Evolutionary conservation across 306 rosid genomes (phyloP).

Genomic region (Vicia villosa): DNA sequence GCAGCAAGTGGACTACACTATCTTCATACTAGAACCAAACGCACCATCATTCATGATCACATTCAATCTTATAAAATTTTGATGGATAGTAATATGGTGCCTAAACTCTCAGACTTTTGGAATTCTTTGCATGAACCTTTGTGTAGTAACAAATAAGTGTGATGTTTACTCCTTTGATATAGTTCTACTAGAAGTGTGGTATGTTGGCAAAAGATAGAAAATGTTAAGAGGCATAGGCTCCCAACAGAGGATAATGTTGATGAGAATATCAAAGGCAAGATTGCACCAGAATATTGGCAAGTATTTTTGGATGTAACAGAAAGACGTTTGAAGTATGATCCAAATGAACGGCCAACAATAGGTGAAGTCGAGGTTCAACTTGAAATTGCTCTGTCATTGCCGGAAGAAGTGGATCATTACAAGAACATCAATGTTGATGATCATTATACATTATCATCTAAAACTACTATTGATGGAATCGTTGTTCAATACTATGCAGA

Average conservation of each 20-base stretch:
- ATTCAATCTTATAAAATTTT: slow-evolving; percentile 25
- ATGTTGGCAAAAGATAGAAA: too few species aligned
- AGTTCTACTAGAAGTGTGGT: too few species aligned
- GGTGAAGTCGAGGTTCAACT: not conserved
- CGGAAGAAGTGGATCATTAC: not conserved
- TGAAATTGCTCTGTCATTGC: not conserved
- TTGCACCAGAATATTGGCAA: too few species aligned
- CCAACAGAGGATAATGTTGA: too few species aligned
- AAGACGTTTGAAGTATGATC: too few species aligned
- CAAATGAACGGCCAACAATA: not conserved
- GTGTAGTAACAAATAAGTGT: too few species aligned
- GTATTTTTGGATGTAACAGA: too few species aligned
- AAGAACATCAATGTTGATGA: not conserved
- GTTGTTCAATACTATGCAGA: not conserved
- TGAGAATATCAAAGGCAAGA: too few species aligned
- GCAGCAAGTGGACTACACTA: slow-evolving; percentile 35
- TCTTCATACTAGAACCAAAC: slow-evolving; percentile 38
- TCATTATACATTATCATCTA: not conserved
- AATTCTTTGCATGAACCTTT: slow-evolving; percentile 4
- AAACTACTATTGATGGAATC: too few species aligned
- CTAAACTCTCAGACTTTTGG: slow-evolving; percentile 24
- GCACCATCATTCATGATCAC: slow-evolving; percentile 2
- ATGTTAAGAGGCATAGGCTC: too few species aligned
- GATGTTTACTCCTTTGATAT: too few species aligned
- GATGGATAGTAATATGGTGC: slow-evolving; percentile 25